A percentile compares a stretch with the other conserved stretches of the same genome.
Evolutionary conservation across 2,329 filamentous ascomycete genomes (phyloP).

Genomic region (Lomentospora prolificans): DNA sequence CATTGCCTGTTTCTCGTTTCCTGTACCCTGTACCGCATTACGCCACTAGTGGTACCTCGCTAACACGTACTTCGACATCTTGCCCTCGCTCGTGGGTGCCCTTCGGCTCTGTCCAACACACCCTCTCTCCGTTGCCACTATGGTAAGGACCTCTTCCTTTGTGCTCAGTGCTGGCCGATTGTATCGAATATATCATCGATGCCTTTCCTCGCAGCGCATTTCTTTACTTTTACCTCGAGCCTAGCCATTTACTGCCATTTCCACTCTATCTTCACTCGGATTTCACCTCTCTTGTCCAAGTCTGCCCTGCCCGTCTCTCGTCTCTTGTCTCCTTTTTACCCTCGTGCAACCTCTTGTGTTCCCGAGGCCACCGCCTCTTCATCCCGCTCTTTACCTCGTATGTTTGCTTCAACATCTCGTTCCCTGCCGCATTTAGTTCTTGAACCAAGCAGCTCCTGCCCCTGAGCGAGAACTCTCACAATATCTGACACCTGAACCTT

Average conservation of each 20-base stretch:
- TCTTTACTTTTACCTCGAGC: slow-evolving; percentile 17
- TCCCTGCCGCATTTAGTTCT: no score
- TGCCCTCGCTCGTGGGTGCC: slow-evolving; percentile 9
- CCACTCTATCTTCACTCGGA: slow-evolving; percentile 15
- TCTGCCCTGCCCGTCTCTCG: no score
- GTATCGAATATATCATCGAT: slow-evolving; percentile 35
- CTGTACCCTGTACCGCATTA: slow-evolving; percentile 24
- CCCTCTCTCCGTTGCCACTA: slow-evolving; percentile 31
- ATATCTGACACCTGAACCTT: no score
- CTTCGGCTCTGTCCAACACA: slow-evolving; percentile 25
- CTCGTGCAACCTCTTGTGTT: no score
- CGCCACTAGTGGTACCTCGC: slow-evolving; percentile 27
- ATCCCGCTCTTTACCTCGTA: no score
- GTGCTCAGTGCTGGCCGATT: slow-evolving; percentile 29
- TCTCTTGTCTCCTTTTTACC: no score
- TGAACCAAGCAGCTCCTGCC: no score
- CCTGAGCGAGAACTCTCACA: no score
- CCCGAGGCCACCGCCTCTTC: no score
- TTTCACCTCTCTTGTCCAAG: slow-evolving; percentile 9
- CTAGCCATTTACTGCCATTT: slow-evolving; percentile 14
- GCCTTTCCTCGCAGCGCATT: slow-evolving; percentile 19
- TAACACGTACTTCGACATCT: slow-evolving; percentile 18
- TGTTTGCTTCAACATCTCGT: no score
- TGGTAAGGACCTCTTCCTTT: slow-evolving; percentile 36
- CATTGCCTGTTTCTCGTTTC: slow-evolving; percentile 14